Percentiles rank a stretch among this genome's conserved stretches.
These are phyloP conservation scores for Diaporthe aspalathi DNA, from an alignment of 2,329 filamentous ascomycete genomes.

Conservation along the genomic window DNA sequence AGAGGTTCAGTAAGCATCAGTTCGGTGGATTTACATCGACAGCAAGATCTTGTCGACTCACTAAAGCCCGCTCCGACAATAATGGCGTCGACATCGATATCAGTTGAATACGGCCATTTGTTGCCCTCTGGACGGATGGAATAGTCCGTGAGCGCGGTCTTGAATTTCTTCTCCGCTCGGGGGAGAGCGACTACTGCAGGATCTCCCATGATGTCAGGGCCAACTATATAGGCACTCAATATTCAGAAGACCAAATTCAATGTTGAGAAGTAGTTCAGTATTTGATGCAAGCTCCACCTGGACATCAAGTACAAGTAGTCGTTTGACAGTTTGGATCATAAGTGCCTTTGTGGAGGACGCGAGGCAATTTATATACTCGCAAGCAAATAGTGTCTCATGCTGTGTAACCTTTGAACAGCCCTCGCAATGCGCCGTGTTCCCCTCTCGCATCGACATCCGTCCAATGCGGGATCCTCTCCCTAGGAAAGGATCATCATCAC, in stretches of 20 bases:
- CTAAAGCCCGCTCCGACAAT: conserved; percentile 60
- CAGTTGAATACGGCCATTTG: conserved; percentile 54
- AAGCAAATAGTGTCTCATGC: neutral
- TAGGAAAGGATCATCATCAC: neutral
- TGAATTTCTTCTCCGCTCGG: conserved; percentile 51
- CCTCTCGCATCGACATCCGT: neutral
- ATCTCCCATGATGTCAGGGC: conserved; percentile 41
- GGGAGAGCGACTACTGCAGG: conserved; percentile 18
- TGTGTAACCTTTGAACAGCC: neutral
- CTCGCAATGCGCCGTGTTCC: neutral
- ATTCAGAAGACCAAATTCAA: too few relatives aligned
- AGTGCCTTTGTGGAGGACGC: neutral
- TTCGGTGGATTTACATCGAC: too few relatives aligned
- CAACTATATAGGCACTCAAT: neutral
- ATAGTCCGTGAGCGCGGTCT: conserved; percentile 55
- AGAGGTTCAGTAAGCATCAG: neutral
- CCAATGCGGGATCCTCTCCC: neutral
- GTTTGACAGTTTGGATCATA: neutral
- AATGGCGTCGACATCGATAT: conserved; percentile 57
- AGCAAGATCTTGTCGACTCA: conserved; percentile 40
- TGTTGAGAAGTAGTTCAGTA: neutral
- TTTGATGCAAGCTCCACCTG: neutral
- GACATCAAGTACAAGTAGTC: neutral
- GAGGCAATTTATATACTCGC: conserved; percentile 8
- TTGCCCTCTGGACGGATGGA: conserved; percentile 46